A percentile compares a stretch with the other conserved stretches of the same genome.
These are phyloP conservation scores for Kluyveromyces marxianus DNA, from an alignment of 1,139 yeast species.

Conservation along the genomic window DNA sequence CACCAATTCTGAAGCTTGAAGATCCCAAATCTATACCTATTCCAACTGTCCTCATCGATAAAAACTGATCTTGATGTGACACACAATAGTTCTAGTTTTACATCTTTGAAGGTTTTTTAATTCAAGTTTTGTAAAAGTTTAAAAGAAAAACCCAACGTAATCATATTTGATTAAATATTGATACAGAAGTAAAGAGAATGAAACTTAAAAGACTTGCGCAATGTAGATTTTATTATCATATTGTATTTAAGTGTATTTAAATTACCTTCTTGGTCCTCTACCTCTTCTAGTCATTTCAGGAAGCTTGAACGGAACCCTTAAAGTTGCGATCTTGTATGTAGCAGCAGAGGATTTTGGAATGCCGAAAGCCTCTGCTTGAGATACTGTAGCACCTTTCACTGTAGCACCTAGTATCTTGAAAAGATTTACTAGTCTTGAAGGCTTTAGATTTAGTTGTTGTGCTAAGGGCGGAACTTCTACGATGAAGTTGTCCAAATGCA, in stretches of 20 bases:
- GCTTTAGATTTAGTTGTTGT: constrained; percentile 75
- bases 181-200: no score
- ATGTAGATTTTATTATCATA: no score
- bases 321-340: constrained; percentile 68
- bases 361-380: constrained; percentile 81
- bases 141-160: no score
- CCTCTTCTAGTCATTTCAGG: constrained; percentile 78
- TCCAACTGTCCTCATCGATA: constrained; percentile 10
- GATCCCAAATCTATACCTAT: constrained; percentile 53
- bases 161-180: no score
- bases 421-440: constrained; percentile 60
- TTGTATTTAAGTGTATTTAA: no score
- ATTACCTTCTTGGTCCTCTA: constrained; percentile 33
- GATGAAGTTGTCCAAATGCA: constrained; percentile 70
- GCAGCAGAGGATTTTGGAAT: constrained; percentile 58
- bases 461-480: constrained; percentile 78
- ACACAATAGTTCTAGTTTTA: neutral
- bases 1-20: constrained; percentile 39
- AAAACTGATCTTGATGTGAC: no score
- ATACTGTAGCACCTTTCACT: constrained; percentile 65
- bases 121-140: no score
- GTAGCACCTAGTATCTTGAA: constrained; percentile 79
- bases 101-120: no score
- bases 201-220: no score
- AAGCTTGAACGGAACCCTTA: constrained; percentile 82